Percentiles rank a stretch among this genome's conserved stretches.
Evolutionary conservation across 1,139 yeast genomes (phyloP).

Genomic region (Suhomyces choctaworum): DNA sequence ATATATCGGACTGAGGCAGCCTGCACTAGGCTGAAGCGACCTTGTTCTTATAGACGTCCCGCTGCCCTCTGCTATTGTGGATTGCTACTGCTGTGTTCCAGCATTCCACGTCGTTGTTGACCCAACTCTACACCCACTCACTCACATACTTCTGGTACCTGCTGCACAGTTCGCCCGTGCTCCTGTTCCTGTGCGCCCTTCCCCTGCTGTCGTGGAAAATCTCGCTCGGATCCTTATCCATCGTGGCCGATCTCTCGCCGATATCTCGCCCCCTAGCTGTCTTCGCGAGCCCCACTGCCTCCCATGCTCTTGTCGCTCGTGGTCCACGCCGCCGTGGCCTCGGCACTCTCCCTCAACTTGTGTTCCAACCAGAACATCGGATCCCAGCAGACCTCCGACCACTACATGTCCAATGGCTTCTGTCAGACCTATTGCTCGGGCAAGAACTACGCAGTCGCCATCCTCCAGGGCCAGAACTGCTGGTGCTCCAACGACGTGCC

Average conservation of each 20-base stretch:
- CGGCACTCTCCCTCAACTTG: slow-evolving; percentile 20
- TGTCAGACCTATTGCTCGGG: slow-evolving; percentile 49
- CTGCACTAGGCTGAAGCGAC: too few relatives aligned
- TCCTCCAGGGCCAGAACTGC: slow-evolving; percentile 52
- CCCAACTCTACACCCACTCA: too few relatives aligned
- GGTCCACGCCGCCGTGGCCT: slow-evolving; percentile 1
- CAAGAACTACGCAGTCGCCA: slow-evolving; percentile 54
- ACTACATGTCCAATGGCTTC: slow-evolving; percentile 53
- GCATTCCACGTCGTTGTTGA: too few relatives aligned
- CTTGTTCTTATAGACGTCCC: too few relatives aligned
- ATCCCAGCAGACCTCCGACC: slow-evolving; percentile 21
- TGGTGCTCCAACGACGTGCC: slow-evolving; percentile 65
- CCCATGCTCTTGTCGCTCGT: background rate
- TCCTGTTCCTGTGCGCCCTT: slow-evolving; percentile 1
- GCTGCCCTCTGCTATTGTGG: too few relatives aligned
- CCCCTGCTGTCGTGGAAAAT: slow-evolving; percentile 1
- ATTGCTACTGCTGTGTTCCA: too few relatives aligned
- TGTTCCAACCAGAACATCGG: slow-evolving; percentile 53
- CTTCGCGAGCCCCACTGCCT: background rate
- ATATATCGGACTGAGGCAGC: too few relatives aligned
- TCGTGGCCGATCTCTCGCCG: background rate
- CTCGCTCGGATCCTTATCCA: background rate
- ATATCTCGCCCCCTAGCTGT: too few relatives aligned
- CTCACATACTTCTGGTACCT: too few relatives aligned
- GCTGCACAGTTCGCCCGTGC: too few relatives aligned